Base-by-base conservation (phyloP, 306 rosid species). In the Luffa aegyptiaca region DNA sequence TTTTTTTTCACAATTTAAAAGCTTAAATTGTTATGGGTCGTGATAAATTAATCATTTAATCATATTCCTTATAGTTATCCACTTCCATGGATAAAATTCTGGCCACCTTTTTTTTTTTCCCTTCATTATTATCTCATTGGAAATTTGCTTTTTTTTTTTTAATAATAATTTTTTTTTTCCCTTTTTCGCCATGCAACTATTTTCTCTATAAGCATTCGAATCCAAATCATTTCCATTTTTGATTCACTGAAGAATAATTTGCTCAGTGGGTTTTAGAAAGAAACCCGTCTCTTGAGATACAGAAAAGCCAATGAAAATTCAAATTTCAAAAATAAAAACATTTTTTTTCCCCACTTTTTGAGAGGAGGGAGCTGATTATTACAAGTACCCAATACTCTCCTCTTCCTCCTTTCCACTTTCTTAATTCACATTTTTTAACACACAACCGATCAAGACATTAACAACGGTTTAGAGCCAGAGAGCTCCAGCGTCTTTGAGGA, bases 401-500 rank as follows among this genome's bases (percentile, higher is more conserved):
- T 70, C 53, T 69, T 41, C 51, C 52, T n/a, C 4, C 9, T 39
- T 69, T 39, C 8, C 10, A 36, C n/a, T 37, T 12, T 10, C 17
- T 55, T 11, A 39, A 21, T n/a, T 21, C 11, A 48, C 9, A 3
- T 42, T 69, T 69, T 17, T 41, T 68, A 12, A 69, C 3, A 10
- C 3, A 5, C 70, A 63, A 63, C 4, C 6, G n/a, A 20, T 63
- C 4, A 63, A 63, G 20, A 53, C 8, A 53, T 14, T 5, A 13
- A n/a, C 2, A 18, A 6, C 59, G 6, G 31, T 62, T 26, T 82
- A 88, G 55, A 94, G 98, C 97, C 98, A 94, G 42, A 94, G 88
- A 51, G 94, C 98, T 0, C 98, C 98, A 11, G 97, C 98, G 36
- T 91, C 84, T 80, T 94, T 94, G 80, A 94, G 97, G 81, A 92